Conservation (phyloP, 768 basidiomycete genomes). For the Nidularia pulvinata region DNA sequence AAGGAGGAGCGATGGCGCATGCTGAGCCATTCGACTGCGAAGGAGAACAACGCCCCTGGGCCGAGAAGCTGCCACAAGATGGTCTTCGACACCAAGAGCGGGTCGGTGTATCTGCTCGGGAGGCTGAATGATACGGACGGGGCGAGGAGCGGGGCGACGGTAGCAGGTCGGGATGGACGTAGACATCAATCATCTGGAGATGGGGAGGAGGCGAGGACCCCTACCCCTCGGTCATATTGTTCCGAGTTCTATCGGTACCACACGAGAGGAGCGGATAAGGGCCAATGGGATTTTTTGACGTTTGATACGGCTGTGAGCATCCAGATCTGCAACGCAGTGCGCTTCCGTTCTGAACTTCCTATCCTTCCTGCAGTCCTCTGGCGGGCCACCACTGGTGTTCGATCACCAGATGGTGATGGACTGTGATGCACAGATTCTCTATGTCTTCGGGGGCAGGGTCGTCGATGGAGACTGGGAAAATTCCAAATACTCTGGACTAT, state of each 20-base stretch:
- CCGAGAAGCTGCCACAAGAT: slow-evolving; percentile 82
- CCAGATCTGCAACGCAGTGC: background rate
- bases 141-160: background rate
- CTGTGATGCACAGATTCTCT: slow-evolving; percentile 65
- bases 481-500: slow-evolving; percentile 68
- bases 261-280: slow-evolving; percentile 56
- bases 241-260: slow-evolving; percentile 82
- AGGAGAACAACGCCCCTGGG: slow-evolving; percentile 65
- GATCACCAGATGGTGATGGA: slow-evolving; percentile 87
- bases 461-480: slow-evolving; percentile 64
- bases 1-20: slow-evolving; percentile 58
- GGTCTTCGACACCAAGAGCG: slow-evolving; percentile 73
- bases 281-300: slow-evolving; percentile 73
- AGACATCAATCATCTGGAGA: background rate
- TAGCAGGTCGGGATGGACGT: background rate
- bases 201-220: background rate
- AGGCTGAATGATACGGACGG: slow-evolving; percentile 59
- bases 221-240: slow-evolving; percentile 28
- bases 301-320: slow-evolving; percentile 63
- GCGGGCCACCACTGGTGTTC: slow-evolving; percentile 73
- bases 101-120: slow-evolving; percentile 74
- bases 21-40: slow-evolving; percentile 52
- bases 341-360: background rate
- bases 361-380: slow-evolving; percentile 40
- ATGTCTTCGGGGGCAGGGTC: slow-evolving; percentile 76